These are phyloP conservation scores for Corylus americana DNA, from an alignment of 306 rosid genomes.

Conservation along the genomic window DNA sequence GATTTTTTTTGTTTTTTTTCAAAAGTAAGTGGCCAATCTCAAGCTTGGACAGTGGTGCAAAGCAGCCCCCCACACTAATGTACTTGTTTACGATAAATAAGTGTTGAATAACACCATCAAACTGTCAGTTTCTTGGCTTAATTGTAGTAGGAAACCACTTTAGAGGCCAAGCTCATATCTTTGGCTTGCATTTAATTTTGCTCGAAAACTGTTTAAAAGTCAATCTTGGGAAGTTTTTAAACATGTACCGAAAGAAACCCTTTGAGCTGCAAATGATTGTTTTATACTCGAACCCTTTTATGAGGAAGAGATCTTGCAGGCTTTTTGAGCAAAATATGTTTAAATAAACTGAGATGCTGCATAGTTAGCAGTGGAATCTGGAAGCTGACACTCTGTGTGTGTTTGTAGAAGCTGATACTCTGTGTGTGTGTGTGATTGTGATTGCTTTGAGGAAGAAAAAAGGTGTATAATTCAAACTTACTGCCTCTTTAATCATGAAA, in stretches of 20 bases:
- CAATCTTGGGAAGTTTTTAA: background rate
- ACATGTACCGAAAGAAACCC: background rate
- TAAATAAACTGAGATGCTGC: background rate
- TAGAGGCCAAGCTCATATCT: background rate
- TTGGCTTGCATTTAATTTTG: background rate
- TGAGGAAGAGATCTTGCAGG: background rate
- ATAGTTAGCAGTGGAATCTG: background rate
- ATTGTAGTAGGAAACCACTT: background rate
- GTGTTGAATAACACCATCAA: background rate
- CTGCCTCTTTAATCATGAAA: background rate
- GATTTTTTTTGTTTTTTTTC: background rate
- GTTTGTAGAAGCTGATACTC: background rate
- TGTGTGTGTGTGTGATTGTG: background rate
- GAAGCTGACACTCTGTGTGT: background rate
- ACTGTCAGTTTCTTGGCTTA: background rate
- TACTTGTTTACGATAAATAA: background rate
- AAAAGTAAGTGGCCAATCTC: background rate
- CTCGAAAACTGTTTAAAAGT: background rate
- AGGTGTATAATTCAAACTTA: background rate
- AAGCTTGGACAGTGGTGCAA: background rate
- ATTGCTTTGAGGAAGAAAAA: background rate
- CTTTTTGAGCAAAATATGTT: background rate
- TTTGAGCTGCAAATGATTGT: background rate
- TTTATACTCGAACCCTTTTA: background rate
- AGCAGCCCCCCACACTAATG: background rate